These are phyloP conservation scores for Eucalyptus melliodora DNA, from an alignment of 345 rosid species.

Conservation along the genomic window DNA sequence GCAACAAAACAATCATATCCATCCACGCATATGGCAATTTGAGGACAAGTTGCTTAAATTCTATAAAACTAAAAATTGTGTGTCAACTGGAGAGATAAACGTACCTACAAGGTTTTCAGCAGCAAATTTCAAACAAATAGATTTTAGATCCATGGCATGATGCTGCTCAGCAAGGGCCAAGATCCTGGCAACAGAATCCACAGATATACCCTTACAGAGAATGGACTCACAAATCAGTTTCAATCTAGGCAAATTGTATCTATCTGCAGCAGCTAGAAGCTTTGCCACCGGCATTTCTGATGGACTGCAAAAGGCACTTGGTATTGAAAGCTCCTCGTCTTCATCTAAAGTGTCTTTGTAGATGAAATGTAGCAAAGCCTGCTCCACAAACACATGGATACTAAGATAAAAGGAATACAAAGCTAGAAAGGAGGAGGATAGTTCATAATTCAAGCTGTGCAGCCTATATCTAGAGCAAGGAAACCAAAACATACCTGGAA, in stretches of 20 bases:
- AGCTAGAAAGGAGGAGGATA: neutral
- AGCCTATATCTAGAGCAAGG: neutral
- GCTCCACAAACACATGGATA: neutral
- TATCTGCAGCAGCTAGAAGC: slow-evolving; percentile 81
- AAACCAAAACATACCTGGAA: slow-evolving; percentile 43
- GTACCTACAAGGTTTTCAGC: slow-evolving; percentile 87
- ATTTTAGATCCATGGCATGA: slow-evolving; percentile 68
- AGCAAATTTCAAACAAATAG: slow-evolving; percentile 77
- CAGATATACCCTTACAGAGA: slow-evolving; percentile 78
- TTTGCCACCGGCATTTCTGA: slow-evolving; percentile 58
- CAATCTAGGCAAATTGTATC: slow-evolving; percentile 68
- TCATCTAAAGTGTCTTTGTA: slow-evolving; percentile 65
- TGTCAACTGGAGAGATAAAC: neutral
- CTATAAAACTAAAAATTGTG: neutral
- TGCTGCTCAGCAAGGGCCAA: slow-evolving; percentile 74
- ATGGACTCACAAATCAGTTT: slow-evolving; percentile 80
- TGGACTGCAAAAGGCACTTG: slow-evolving; percentile 33
- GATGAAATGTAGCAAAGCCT: slow-evolving; percentile 77
- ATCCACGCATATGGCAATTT: neutral
- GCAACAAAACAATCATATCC: neutral
- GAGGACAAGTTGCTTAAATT: neutral
- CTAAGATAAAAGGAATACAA: neutral
- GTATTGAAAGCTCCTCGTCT: slow-evolving; percentile 41
- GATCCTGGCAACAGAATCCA: slow-evolving; percentile 60
- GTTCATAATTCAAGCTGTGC: neutral